These are phyloP conservation scores for Nepenthes mirabilis DNA, from an alignment of 148 eudicot genomes.

Conservation along the genomic window DNA sequence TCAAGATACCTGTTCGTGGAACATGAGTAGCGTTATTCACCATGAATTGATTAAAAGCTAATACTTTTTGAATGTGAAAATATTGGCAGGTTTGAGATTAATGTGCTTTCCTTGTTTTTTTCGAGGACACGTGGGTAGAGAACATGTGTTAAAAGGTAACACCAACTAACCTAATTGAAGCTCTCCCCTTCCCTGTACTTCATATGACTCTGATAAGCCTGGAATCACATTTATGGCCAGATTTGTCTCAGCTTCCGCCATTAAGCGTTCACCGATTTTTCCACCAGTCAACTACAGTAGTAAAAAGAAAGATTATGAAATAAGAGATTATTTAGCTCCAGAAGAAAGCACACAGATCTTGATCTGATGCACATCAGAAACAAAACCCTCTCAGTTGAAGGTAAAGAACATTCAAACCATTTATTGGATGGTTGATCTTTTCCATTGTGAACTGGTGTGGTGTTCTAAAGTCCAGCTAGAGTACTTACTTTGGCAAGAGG, in stretches of 20 bases:
- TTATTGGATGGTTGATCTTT: no score
- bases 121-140: background rate
- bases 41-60: background rate
- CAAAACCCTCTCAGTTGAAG: no score
- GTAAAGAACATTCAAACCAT: no score
- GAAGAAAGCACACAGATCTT: background rate
- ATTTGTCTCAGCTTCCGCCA: slow-evolving; percentile 98
- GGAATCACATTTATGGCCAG: slow-evolving; percentile 96
- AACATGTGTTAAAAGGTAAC: background rate
- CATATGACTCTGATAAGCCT: slow-evolving; percentile 75
- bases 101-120: no score
- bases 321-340: no score
- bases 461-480: no score
- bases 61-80: background rate
- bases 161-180: slow-evolving; percentile 76
- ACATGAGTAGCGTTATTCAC: slow-evolving; percentile 5
- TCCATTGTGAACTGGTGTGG: no score
- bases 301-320: no score
- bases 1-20: slow-evolving; percentile 59
- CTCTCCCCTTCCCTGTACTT: slow-evolving; percentile 99
- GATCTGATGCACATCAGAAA: background rate
- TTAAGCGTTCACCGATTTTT: slow-evolving; percentile 85
- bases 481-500: background rate
- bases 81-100: no score
- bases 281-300: slow-evolving; percentile 86